Conservation (phyloP, 2,329 filamentous ascomycete species). For the Paraphoma chrysanthemicola region DNA sequence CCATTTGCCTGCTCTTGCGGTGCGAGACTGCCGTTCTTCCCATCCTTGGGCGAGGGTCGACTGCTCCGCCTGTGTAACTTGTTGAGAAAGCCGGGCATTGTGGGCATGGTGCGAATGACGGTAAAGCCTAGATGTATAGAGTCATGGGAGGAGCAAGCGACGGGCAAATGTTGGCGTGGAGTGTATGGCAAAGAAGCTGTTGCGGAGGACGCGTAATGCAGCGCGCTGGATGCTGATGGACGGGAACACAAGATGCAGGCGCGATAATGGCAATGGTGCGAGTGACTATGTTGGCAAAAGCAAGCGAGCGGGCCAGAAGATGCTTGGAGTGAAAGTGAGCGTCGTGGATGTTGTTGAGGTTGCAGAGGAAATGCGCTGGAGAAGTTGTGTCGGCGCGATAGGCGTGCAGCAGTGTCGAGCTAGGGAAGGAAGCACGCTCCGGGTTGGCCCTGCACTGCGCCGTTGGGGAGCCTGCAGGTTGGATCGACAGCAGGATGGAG, state of each 20-base stretch:
- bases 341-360: conserved; percentile 5
- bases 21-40: conserved; percentile 15
- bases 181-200: conserved; percentile 11
- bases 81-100: conserved; percentile 71
- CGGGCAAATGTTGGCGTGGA: conserved; percentile 13
- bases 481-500: background rate
- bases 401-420: conserved; percentile 1
- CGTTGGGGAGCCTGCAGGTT: background rate
- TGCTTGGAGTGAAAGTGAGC: conserved; percentile 19
- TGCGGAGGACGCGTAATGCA: conserved; percentile 35
- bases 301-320: conserved; percentile 31
- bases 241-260: conserved; percentile 16
- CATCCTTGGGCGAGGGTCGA: conserved; percentile 70
- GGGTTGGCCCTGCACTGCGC: conserved; percentile 2
- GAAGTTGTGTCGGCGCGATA: background rate
- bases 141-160: conserved; percentile 26
- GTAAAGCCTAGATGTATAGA: conserved; percentile 11
- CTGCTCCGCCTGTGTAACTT: conserved; percentile 76
- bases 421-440: conserved; percentile 13
- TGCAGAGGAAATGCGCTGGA: conserved; percentile 6
- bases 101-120: conserved; percentile 16
- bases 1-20: conserved; percentile 23
- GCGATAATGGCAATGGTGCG: conserved; percentile 27
- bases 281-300: conserved; percentile 19
- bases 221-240: conserved; percentile 19